Conservation (phyloP, 768 basidiomycete genomes). For the Macrocybe gigantea region DNA sequence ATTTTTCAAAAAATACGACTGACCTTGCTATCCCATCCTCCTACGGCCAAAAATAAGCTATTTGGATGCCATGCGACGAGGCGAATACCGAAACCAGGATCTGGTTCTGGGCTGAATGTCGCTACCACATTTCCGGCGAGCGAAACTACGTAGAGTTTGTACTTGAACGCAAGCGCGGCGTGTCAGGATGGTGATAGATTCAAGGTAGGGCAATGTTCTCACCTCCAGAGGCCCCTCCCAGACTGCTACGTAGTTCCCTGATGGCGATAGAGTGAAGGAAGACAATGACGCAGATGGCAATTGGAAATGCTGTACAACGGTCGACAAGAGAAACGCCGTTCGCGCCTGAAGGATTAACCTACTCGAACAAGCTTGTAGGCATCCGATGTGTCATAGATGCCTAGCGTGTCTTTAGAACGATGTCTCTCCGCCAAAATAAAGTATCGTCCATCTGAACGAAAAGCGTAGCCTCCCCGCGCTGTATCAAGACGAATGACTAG, state of each 20-base stretch:
- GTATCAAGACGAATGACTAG: not conserved
- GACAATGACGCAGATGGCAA: conserved; percentile 69
- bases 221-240: conserved; percentile 90
- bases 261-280: conserved; percentile 71
- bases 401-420: conserved; percentile 82
- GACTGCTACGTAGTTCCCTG: conserved; percentile 66
- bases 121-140: conserved; percentile 60
- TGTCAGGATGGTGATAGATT: too few relatives aligned
- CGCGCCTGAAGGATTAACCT: conserved; percentile 15
- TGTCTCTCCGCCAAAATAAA: conserved; percentile 86
- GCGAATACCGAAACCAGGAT: conserved; percentile 83
- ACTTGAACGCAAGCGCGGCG: conserved; percentile 34
- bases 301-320: conserved; percentile 65
- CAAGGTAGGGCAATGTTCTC: conserved; percentile 10
- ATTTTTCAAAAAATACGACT: conserved; percentile 1
- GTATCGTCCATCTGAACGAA: conserved; percentile 76
- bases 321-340: not conserved
- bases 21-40: conserved; percentile 89
- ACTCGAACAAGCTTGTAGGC: conserved; percentile 72
- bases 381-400: conserved; percentile 73
- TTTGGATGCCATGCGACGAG: conserved; percentile 81
- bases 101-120: conserved; percentile 64
- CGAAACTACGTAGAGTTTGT: conserved; percentile 67
- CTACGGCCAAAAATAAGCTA: conserved; percentile 74
- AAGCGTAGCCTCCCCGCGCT: conserved; percentile 55